Evolutionary conservation across 2,329 filamentous ascomycete genomes (phyloP), one percentile per base, ranked within the genome.

Genomic region (Coleophoma eucalyptorum): DNA sequence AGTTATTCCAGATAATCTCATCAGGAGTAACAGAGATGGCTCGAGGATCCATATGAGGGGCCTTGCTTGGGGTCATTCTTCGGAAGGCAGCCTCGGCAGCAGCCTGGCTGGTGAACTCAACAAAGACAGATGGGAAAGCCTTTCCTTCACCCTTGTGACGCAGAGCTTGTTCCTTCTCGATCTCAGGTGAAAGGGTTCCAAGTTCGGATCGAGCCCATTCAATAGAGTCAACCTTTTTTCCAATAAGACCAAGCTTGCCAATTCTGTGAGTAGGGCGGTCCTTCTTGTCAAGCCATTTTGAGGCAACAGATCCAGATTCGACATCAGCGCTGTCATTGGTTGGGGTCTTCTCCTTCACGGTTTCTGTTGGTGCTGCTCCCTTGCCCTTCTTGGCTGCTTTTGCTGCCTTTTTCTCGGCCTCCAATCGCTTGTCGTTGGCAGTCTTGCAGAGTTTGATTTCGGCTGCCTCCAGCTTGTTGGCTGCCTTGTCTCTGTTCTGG

Each of bases 191-290:
- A 38, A 94, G 80, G 49, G 84, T 84, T 57, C 85, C 80, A 46
- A 97, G 82, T 67, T 96, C 89, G 1, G 78, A 74, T 49, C 94
- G 86, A 54, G 84, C 87, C 87, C 88, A 96, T 54, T 92, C 84
- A 67, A 99, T 97, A 0, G 92, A 95, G 70, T 99, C 93, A 13
- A 97, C 91, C 66, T 96, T 94, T 65, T 90, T 86, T 55, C 91
- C 89, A 55, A 93, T 80, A 46, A 88, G 77, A 10, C 79, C 80
- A n/a, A 93, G 67, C 2, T 79, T 76, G 65, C 86, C 88, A 48
- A 84, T 70, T 19, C 81, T 80, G 63, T 96, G 90, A 1, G 85
- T 84, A 1, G 91, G 91, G 34, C 91, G 82, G 58, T 90, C 78
- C 66, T 89, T 86, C 10, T 77, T 71, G 20, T 83, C 76, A 44